A percentile compares a stretch with the other conserved stretches of the same genome.
Evolutionary conservation across 805 yeast genomes (phyloP).

Genomic region (Wickerhamiella australiensis): DNA sequence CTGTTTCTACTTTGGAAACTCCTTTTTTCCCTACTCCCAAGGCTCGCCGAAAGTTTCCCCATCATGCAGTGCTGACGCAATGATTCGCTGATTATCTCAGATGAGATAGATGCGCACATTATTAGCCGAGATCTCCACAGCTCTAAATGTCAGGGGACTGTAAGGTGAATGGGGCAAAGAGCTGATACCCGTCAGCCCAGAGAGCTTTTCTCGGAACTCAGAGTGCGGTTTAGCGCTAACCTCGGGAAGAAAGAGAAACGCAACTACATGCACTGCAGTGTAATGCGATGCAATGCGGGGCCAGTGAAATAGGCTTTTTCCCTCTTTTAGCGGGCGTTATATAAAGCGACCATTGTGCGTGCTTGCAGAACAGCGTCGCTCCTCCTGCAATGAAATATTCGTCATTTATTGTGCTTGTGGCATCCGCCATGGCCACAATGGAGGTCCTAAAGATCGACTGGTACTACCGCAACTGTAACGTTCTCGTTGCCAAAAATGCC

Average conservation of each 20-base stretch:
- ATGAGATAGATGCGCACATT: slow-evolving; percentile 1
- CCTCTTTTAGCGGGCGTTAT: neutral
- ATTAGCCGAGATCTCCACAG: no score
- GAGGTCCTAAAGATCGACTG: neutral
- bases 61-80: neutral
- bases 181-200: no score
- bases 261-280: neutral
- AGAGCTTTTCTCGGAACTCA: no score
- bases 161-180: no score
- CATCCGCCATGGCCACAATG: neutral
- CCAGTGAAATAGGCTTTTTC: neutral
- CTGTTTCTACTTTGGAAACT: neutral
- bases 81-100: neutral
- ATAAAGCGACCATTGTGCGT: no score
- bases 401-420: neutral
- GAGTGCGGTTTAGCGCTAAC: neutral
- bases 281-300: neutral
- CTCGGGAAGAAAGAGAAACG: neutral
- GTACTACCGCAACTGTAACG: slow-evolving; percentile 3
- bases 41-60: neutral
- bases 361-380: no score
- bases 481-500: neutral
- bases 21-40: no score
- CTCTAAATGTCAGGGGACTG: no score
- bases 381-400: neutral